Conservation (phyloP, 192 early-diverging fungal species). For the Rhizoclosmatium sp. region DNA sequence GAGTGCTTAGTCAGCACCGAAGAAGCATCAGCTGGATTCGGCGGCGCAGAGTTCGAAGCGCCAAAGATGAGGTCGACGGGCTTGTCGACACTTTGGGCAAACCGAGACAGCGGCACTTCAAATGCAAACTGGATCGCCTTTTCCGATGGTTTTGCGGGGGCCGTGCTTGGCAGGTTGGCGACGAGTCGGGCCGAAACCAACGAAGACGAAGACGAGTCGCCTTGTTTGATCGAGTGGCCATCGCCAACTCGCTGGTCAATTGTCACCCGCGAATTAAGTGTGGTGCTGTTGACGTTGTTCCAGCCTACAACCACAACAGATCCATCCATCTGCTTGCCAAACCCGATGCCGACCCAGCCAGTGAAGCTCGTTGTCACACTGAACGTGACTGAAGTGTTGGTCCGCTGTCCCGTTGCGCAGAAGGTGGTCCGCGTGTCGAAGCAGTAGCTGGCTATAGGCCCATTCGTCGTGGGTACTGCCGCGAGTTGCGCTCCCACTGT, state of each 20-base stretch:
- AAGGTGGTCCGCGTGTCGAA: background rate
- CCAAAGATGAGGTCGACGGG: background rate
- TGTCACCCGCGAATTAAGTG: conserved; percentile 36
- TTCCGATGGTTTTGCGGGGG: background rate
- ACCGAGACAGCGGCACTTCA: background rate
- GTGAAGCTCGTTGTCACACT: background rate
- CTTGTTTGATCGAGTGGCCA: background rate
- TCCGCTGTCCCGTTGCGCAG: background rate
- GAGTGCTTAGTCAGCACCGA: conserved; percentile 12
- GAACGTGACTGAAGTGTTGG: background rate
- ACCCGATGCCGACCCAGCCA: conserved; percentile 44
- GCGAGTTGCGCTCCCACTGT: too few species aligned
- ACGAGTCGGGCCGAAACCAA: background rate
- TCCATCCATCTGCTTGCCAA: conserved; percentile 37
- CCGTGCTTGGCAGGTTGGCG: background rate
- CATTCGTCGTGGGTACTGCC: too few species aligned
- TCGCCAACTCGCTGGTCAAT: conserved; percentile 33
- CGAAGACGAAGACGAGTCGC: background rate
- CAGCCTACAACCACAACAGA: conserved; percentile 42
- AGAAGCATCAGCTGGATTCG: background rate
- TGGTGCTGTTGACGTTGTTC: conserved; percentile 30
- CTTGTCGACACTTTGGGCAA: background rate
- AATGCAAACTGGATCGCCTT: background rate
- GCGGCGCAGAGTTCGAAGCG: background rate
- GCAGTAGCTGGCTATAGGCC: background rate